Base-by-base conservation (phyloP, 352 stramenopile genomes). In the Pythium rishiriense region DNA sequence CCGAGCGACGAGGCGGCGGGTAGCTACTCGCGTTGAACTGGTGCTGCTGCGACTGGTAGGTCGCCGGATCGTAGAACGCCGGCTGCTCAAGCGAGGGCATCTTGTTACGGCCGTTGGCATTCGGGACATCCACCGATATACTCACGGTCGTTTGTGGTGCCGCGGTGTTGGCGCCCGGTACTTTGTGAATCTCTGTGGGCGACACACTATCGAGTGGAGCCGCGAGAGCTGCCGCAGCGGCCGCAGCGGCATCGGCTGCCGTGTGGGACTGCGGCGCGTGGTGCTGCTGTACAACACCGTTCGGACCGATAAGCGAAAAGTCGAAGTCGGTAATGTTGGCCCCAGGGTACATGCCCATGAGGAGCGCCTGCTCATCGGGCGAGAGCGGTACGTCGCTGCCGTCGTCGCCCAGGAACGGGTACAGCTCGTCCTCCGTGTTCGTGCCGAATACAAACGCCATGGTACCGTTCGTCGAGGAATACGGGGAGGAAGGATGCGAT, bases 271-370 rank as follows among this genome's bases (percentile, higher is more conserved):
- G 53, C 15, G 69, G 28, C 24, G 76, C 62, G 47, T 64, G 63
- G 51, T 69, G 74, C 28, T 81, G 70, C 35, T 74, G 76, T 39
- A 84, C 74, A 35, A 90, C 73, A 56, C 63, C 63, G 26, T 70
- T 64, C 19, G 63, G 63, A 8, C 56, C 56, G 4, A 81, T 85
- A 3, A 81, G 66, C 33, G 73, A 70, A 39, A 90, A 87, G 75
- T 90, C 81, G 56, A 90, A 74, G 66, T 90, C 81, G 25, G 74
- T 72, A 49, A 89, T 72, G 55, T 79, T 71, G 5, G 64, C 77
- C 49, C 76, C 57, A 0, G 76, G 75, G 69, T 87, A 88, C 29
- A 83, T 75, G 57, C 81, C 73, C 70, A 87, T 68, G 64, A 90
- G 72, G 58, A 87, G 73, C 56, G 72, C 67, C 59, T 83, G 75